phyloP scores from a whole-genome alignment of 805 yeast genomes.

The Candida lessepsii region DNA sequence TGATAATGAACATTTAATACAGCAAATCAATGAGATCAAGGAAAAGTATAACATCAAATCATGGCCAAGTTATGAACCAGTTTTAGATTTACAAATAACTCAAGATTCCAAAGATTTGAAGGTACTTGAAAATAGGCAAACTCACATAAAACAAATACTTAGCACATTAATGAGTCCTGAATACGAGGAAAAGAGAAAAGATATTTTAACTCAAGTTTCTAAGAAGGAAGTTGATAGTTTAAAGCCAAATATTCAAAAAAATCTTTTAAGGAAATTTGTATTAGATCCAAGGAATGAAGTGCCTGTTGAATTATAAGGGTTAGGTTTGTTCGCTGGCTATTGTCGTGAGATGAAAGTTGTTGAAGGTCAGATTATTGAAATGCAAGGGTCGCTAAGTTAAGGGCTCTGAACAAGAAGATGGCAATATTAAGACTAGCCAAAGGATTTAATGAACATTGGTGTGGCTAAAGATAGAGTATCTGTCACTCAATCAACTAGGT shows the following conservation, averaged over 20 bases:
- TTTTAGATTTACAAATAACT: slow-evolving; percentile 32
- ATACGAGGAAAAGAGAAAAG: slow-evolving; percentile 20
- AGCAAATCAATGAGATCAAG: slow-evolving; percentile 36
- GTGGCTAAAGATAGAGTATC: too few species aligned
- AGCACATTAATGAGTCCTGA: slow-evolving; percentile 32
- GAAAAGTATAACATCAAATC: slow-evolving; percentile 35
- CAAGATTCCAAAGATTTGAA: slow-evolving; percentile 23
- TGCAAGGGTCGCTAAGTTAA: too few species aligned
- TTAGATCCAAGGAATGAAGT: slow-evolving; percentile 32
- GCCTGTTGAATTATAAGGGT: slow-evolving; percentile 17
- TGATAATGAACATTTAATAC: slow-evolving; percentile 16
- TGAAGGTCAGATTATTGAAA: too few species aligned
- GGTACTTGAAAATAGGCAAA: slow-evolving; percentile 29
- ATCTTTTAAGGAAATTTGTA: slow-evolving; percentile 62
- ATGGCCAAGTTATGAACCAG: slow-evolving; percentile 43
- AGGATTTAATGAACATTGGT: too few species aligned
- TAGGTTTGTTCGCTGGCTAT: too few species aligned
- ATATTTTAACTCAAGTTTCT: slow-evolving; percentile 21
- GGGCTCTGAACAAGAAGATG: too few species aligned
- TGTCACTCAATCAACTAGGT: too few species aligned
- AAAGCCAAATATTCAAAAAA: slow-evolving; percentile 55
- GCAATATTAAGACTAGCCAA: too few species aligned
- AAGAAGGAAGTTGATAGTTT: slow-evolving; percentile 19
- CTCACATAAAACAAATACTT: slow-evolving; percentile 28
- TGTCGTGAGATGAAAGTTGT: too few species aligned